These are phyloP conservation scores for Penicillium sp. DNA, from an alignment of 2,329 filamentous ascomycete species.

Conservation along the genomic window DNA sequence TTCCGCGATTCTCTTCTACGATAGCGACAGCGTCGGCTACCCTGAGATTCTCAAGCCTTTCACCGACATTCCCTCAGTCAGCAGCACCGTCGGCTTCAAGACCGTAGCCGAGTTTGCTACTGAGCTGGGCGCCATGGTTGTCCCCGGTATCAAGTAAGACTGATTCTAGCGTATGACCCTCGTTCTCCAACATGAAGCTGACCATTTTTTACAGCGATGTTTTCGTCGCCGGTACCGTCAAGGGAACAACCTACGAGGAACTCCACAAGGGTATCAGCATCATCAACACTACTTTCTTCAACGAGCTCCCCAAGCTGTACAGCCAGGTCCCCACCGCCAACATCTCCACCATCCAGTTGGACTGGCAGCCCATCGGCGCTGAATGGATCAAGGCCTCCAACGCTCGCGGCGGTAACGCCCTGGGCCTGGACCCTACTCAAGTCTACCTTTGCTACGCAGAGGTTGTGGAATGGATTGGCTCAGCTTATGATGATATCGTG, in stretches of 20 bases:
- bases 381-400: constrained; percentile 41
- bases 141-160: constrained; percentile 39
- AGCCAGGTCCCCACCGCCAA: constrained; percentile 38
- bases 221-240: constrained; percentile 43
- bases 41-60: constrained; percentile 42
- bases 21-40: constrained; percentile 36
- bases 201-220: constrained; percentile 32
- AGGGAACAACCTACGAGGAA: constrained; percentile 34
- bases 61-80: constrained; percentile 40
- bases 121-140: constrained; percentile 39
- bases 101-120: constrained; percentile 40
- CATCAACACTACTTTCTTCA: constrained; percentile 47
- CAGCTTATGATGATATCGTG: constrained; percentile 34
- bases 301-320: constrained; percentile 45
- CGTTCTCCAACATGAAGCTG: neutral
- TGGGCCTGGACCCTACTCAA: constrained; percentile 35
- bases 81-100: constrained; percentile 42
- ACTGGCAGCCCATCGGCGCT: constrained; percentile 42
- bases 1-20: constrained; percentile 45
- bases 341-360: constrained; percentile 49
- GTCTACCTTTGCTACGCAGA: constrained; percentile 48
- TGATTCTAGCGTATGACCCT: neutral
- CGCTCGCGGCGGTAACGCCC: constrained; percentile 32
- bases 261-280: constrained; percentile 43
- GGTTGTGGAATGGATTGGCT: constrained; percentile 41